Base-by-base conservation (phyloP, 2,329 filamentous ascomycete genomes). In the Aspergillus intermedius region DNA sequence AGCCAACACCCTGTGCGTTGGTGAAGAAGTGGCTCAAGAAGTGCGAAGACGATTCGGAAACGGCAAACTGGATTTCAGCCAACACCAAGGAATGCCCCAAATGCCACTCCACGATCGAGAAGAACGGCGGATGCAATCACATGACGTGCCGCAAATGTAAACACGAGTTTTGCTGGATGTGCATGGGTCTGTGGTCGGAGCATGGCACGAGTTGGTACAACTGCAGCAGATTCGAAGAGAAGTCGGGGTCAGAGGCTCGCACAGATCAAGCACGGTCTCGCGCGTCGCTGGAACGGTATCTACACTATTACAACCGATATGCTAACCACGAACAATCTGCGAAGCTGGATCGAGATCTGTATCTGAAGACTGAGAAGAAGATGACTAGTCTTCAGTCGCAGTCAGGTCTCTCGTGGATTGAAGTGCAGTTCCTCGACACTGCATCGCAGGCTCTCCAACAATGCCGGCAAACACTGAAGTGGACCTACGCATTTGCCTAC, bases 161-260 rank as follows among this genome's bases (percentile, higher is more conserved):
- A 63, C 85, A 96, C 64, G 91, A 96, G 64, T 96, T 98, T 64
- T 98, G 93, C 73, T 98, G 93, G 93, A 97, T 98, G 87, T 98
- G 93, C 64, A 98, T 98, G 93, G 93, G 93, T 0, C 76, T 95
- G 1, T 98, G 93, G 93, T 94, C 90, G 1, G 93, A 98, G 70
- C 93, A 98, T 66, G 93, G 93, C 54, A 98, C 91, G 3, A 95
- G 89, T 71, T 98, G 93, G 93, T 98, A 98, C 76, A 98, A 95
- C 70, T 98, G 93, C 78, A 98, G 95, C 66, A 80, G 93, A 7
- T 98, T 86, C 61, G 93, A 98, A 65, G 93, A 97, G 73, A 96
- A 93, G 77, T 95, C 88, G 56, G 93, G 93, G 2, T 78, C 83
- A 0, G 91, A 96, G 49, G 93, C 93, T 4, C 80, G 93, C 32